phyloP scores from a whole-genome alignment of 345 rosid genomes.

The Garcia nutans region DNA sequence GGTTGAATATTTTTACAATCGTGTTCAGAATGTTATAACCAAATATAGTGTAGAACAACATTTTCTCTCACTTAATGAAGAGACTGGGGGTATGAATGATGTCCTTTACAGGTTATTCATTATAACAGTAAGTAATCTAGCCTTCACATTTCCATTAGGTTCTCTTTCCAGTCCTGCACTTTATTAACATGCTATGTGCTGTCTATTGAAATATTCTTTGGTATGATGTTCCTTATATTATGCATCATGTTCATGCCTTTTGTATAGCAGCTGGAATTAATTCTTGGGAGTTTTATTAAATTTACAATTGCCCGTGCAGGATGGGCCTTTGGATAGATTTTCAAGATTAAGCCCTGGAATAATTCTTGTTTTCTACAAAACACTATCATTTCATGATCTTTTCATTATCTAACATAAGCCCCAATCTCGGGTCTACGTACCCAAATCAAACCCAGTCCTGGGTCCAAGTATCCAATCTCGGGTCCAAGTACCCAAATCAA shows the following conservation, averaged over 20 bases:
- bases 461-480: too few species aligned
- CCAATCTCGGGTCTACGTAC: too few species aligned
- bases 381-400: background rate
- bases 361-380: background rate
- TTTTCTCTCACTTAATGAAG: constrained; percentile 79
- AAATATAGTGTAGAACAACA: constrained; percentile 61
- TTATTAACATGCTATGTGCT: background rate
- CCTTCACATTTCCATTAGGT: background rate
- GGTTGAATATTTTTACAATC: constrained; percentile 80
- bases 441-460: too few species aligned
- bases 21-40: constrained; percentile 74
- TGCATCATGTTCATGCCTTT: background rate
- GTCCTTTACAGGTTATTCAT: constrained; percentile 68
- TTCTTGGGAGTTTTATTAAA: background rate
- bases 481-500: too few species aligned
- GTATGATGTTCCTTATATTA: background rate
- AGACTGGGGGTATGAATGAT: constrained; percentile 98
- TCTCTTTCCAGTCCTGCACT: background rate
- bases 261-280: background rate
- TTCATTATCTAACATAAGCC: constrained; percentile 18
- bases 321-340: background rate
- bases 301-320: background rate
- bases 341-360: background rate
- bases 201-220: background rate
- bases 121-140: constrained; percentile 49